Evolutionary conservation across 768 basidiomycete genomes (phyloP).

Genomic region (Cubamyces sp.): DNA sequence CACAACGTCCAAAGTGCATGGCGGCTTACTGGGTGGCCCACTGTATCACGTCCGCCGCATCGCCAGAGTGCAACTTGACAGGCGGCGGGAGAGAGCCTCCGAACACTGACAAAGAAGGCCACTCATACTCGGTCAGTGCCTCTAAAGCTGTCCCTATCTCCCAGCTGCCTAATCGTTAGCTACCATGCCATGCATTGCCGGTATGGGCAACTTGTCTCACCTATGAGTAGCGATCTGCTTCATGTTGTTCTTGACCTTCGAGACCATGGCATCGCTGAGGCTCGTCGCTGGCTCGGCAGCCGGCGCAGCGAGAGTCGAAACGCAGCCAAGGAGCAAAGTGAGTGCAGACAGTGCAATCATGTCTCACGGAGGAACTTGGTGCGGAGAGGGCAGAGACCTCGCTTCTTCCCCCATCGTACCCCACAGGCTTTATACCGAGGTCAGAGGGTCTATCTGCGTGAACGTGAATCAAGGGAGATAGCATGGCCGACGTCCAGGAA

Average conservation of each 20-base stretch:
- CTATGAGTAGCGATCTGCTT: slow-evolving; percentile 34
- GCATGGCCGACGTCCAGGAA: slow-evolving; percentile 10
- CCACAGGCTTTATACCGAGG: slow-evolving; percentile 2
- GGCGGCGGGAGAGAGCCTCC: slow-evolving; percentile 46
- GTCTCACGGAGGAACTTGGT: slow-evolving; percentile 2
- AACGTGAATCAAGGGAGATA: neutral
- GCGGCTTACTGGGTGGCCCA: slow-evolving; percentile 44
- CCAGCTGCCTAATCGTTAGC: slow-evolving; percentile 47
- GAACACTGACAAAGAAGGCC: slow-evolving; percentile 55
- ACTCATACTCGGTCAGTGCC: slow-evolving; percentile 56
- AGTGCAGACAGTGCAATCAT: slow-evolving; percentile 6
- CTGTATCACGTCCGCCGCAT: slow-evolving; percentile 45
- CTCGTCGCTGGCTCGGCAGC: slow-evolving; percentile 21
- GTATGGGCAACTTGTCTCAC: slow-evolving; percentile 17
- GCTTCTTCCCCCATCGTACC: neutral
- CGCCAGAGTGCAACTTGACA: slow-evolving; percentile 35
- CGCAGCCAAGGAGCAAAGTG: slow-evolving; percentile 11
- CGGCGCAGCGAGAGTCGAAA: slow-evolving; percentile 14
- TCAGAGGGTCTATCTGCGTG: neutral
- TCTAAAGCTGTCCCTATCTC: slow-evolving; percentile 62
- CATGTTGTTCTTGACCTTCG: slow-evolving; percentile 34
- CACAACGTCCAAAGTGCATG: neutral
- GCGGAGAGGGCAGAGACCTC: neutral
- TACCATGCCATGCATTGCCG: too few relatives aligned
- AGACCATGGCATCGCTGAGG: slow-evolving; percentile 32